These are phyloP conservation scores for Ophiostoma populinum DNA, from an alignment of 2,329 filamentous ascomycete genomes.

Conservation along the genomic window DNA sequence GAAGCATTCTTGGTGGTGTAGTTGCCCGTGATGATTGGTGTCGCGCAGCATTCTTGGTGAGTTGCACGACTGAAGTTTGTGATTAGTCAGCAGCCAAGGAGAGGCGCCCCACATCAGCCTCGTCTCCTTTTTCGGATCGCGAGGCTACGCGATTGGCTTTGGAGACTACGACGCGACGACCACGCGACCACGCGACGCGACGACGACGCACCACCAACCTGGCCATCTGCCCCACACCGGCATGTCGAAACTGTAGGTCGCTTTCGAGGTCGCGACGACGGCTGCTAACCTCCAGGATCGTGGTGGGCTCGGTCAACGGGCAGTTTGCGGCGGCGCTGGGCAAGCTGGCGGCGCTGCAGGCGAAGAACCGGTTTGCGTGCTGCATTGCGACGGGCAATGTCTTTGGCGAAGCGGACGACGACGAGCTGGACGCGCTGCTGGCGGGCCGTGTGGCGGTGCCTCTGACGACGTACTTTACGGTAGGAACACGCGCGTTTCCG, in stretches of 20 bases:
- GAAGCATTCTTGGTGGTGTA: no score
- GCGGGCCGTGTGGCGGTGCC: constrained; percentile 56
- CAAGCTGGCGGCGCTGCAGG: constrained; percentile 65
- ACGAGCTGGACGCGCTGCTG: constrained; percentile 45
- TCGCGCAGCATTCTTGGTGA: no score
- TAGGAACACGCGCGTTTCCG: constrained; percentile 60
- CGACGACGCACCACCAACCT: no score
- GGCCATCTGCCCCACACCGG: no score
- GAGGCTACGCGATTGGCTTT: no score
- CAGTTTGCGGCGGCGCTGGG: constrained; percentile 57
- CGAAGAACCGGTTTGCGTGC: constrained; percentile 77
- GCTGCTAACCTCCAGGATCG: constrained; percentile 35
- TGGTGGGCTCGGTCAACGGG: constrained; percentile 70
- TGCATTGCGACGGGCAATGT: constrained; percentile 73
- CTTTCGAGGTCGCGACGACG: no score
- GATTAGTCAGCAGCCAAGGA: no score
- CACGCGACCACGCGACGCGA: no score
- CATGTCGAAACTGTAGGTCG: no score
- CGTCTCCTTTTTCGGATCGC: background rate
- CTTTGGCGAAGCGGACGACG: constrained; percentile 46
- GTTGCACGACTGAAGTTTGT: no score
- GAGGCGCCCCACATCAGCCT: constrained; percentile 2
- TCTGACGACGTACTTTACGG: constrained; percentile 78
- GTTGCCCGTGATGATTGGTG: no score
- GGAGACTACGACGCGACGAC: background rate